Base-by-base conservation (phyloP, 495 filamentous ascomycete genomes). In the Tuber calosporum region DNA sequence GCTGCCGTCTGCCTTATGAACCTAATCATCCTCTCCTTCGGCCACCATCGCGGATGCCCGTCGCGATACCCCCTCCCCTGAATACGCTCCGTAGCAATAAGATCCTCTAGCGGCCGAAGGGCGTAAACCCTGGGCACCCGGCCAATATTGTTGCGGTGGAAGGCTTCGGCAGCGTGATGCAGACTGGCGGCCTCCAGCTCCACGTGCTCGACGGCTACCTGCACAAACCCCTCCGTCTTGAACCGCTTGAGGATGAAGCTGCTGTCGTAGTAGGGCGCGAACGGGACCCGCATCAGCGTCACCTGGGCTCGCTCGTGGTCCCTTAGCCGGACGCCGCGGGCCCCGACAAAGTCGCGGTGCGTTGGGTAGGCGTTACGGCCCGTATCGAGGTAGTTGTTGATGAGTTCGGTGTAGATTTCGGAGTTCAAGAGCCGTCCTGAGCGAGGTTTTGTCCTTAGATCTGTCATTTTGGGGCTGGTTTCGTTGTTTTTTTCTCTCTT, bases 271-370 rank as follows among this genome's bases (percentile, higher is more conserved):
- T 34, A 62, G 53, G 53, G 53, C 13, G 53, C 3, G 26, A 34
- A 62, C 15, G 53, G 53, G 11, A 62, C 13, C 53, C 53, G 26
- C 53, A 62, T 34, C 11, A 62, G 53, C 11, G 26, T 1, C 26
- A 62, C 53, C 11, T 17, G 0, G 11, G 53, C 53, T 6, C 53
- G 53, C 0, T 15, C 11, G 26, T 13, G 9, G 26, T 62, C 3
- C 26, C 13, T 26, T 1, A 62, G 26, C 26, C 11, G 2, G 9
- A 1, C 2, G 11, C 26, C 53, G n/a, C 53, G 26, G 26, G 9
- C 9, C n/a, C 0, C 0, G 6, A 0, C 1, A 26, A 62, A 30
- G 0, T 15, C 9, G 11, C 1, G 26, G 26, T 0, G 0, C 0
- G 22, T n/a, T n/a, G n/a, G n/a, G n/a, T n/a, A n/a, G n/a, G n/a